Percentiles rank a stretch among this genome's conserved stretches.
Evolutionary conservation across 2,329 filamentous ascomycete species (phyloP).

Genomic region (Ilyonectria mors-panacis): DNA sequence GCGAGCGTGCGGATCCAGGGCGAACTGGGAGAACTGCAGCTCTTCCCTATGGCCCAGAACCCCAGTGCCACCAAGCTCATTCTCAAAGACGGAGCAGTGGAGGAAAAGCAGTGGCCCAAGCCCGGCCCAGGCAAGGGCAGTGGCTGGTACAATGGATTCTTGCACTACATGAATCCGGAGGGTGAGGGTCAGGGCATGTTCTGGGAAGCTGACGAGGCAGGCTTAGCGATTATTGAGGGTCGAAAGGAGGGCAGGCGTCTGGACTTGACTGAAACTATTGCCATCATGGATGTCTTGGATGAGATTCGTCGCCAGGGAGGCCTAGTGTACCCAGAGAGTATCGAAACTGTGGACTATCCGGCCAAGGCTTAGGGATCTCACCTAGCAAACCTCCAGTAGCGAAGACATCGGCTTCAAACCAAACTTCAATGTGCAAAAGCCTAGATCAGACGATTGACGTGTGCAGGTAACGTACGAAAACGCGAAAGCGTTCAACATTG

Average conservation of each 20-base stretch:
- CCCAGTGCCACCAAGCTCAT: constrained; percentile 76
- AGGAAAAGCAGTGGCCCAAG: constrained; percentile 64
- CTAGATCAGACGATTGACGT: background rate
- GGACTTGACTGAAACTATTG: constrained; percentile 80
- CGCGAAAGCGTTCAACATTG: too few relatives aligned
- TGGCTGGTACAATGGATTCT: constrained; percentile 33
- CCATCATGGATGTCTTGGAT: constrained; percentile 83
- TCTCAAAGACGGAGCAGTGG: constrained; percentile 61
- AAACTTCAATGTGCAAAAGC: background rate
- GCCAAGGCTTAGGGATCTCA: background rate
- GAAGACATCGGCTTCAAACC: background rate
- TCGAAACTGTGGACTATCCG: constrained; percentile 29
- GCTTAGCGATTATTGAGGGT: constrained; percentile 80
- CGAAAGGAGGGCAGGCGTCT: constrained; percentile 79
- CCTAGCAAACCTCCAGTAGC: background rate
- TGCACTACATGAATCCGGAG: constrained; percentile 55
- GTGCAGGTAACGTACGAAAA: too few relatives aligned
- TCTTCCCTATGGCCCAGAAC: constrained; percentile 77
- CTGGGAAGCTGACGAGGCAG: constrained; percentile 86
- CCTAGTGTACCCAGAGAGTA: constrained; percentile 63
- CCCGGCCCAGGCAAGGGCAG: constrained; percentile 58
- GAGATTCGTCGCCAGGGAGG: constrained; percentile 66
- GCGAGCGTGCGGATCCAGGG: constrained; percentile 85
- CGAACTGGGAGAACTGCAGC: constrained; percentile 83
- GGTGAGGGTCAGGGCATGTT: constrained; percentile 84